Evolutionary conservation across 257 asterid species (phyloP).

Genomic region (Fraxinus americana): DNA sequence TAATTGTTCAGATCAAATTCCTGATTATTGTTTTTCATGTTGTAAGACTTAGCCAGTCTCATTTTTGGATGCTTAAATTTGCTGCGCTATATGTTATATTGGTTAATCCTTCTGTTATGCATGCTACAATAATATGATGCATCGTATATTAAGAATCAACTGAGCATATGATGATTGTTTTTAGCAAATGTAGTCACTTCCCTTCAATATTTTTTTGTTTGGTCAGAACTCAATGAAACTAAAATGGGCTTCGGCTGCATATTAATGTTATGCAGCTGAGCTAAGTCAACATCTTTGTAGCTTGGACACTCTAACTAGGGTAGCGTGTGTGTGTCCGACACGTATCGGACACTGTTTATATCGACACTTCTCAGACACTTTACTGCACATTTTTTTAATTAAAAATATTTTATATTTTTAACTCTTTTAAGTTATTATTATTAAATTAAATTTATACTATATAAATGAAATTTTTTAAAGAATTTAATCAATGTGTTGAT

Average conservation of each 20-base stretch:
- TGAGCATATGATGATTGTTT: not conserved
- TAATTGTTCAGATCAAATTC: no score
- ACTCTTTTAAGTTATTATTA: no score
- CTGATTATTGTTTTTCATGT: not conserved
- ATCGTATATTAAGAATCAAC: not conserved
- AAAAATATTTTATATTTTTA: no score
- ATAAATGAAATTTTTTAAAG: no score
- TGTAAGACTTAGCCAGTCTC: not conserved
- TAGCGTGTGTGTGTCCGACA: no score
- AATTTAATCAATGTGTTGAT: no score
- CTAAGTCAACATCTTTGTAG: not conserved
- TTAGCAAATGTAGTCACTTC: not conserved
- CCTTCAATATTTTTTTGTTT: not conserved
- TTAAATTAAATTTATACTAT: no score
- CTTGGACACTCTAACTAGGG: no score
- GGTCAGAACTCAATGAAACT: not conserved
- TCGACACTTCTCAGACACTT: no score
- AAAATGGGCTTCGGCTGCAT: not conserved
- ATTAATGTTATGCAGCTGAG: not conserved
- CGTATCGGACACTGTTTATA: no score
- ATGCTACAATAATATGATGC: not conserved
- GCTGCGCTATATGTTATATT: no score
- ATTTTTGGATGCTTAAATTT: not conserved
- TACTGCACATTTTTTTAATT: no score
- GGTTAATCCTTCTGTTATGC: not conserved